Percentiles rank a stretch among this genome's conserved stretches.
Evolutionary conservation across 164 flowering plant genomes (phyloP).

Genomic region (Piper longum): DNA sequence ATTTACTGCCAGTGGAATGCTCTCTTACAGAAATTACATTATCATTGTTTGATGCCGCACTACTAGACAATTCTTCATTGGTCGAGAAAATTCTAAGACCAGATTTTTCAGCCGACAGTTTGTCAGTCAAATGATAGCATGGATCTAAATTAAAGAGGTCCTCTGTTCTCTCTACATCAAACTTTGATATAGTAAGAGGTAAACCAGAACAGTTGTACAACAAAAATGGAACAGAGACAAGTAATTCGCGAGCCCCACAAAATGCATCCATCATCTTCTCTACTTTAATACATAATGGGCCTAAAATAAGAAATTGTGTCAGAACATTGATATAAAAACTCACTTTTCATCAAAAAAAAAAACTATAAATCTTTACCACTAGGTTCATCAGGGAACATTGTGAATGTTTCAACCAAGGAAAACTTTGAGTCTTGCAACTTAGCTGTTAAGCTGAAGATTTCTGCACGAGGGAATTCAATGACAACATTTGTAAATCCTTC

Average conservation of each 20-base stretch:
- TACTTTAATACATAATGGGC: slow-evolving; percentile 40
- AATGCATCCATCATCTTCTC: slow-evolving; percentile 75
- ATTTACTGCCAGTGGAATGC: slow-evolving; percentile 9
- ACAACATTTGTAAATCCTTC: slow-evolving; percentile 38
- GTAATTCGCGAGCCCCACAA: slow-evolving; percentile 79
- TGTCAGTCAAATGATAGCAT: slow-evolving; percentile 40
- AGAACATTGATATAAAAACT: slow-evolving; percentile 1
- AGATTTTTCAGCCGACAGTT: slow-evolving; percentile 21
- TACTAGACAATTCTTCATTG: slow-evolving; percentile 14
- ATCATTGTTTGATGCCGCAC: slow-evolving; percentile 6
- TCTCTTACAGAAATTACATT: slow-evolving; percentile 5
- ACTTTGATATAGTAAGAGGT: slow-evolving; percentile 41
- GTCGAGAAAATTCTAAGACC: slow-evolving; percentile 44
- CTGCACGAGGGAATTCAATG: slow-evolving; percentile 63
- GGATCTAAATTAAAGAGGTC: slow-evolving; percentile 38
- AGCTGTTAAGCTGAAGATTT: slow-evolving; percentile 51
- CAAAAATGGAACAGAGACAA: slow-evolving; percentile 63
- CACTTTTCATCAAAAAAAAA: neutral
- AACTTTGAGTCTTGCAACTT: slow-evolving; percentile 59
- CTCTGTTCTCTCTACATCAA: slow-evolving; percentile 27
- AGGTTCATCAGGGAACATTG: slow-evolving; percentile 31
- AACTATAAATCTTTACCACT: slow-evolving; percentile 26
- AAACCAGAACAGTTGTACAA: slow-evolving; percentile 74
- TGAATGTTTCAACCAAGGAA: slow-evolving; percentile 43
- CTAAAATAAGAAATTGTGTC: slow-evolving; percentile 23